phyloP scores from a whole-genome alignment of 768 basidiomycete genomes.

The Boletus fagicola region DNA sequence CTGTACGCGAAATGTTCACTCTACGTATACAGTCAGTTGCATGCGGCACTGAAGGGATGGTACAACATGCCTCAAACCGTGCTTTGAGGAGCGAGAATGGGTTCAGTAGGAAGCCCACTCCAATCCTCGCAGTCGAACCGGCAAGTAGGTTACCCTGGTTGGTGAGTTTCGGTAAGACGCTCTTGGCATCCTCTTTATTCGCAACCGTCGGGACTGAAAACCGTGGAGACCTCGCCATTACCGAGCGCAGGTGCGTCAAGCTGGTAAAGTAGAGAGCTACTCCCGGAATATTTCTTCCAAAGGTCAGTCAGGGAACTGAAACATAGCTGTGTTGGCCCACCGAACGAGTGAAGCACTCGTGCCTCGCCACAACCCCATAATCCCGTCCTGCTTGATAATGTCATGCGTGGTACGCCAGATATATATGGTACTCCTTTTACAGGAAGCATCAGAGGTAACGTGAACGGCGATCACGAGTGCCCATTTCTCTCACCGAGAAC shows the following conservation, averaged over 20 bases:
- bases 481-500: conserved; percentile 36
- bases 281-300: conserved; percentile 81
- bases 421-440: conserved; percentile 35
- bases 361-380: conserved; percentile 82
- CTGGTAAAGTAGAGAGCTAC: conserved; percentile 90
- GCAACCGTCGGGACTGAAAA: conserved; percentile 45
- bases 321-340: conserved; percentile 35
- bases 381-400: conserved; percentile 63
- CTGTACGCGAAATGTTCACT: conserved; percentile 76
- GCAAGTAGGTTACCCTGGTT: conserved; percentile 81
- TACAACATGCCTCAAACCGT: conserved; percentile 74
- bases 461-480: background rate
- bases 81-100: conserved; percentile 92
- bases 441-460: background rate
- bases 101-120: conserved; percentile 81
- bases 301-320: conserved; percentile 2
- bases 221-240: conserved; percentile 70
- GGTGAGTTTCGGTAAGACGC: conserved; percentile 68
- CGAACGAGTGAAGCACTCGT: conserved; percentile 77
- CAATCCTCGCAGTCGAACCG: conserved; percentile 78
- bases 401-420: conserved; percentile 52
- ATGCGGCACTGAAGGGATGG: background rate
- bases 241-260: conserved; percentile 74
- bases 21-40: conserved; percentile 36
- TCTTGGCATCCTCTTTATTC: conserved; percentile 33